A percentile compares a stretch with the other conserved stretches of the same genome.
Conservation (phyloP, 2,329 filamentous ascomycete species). For the Penicillium sp. region DNA sequence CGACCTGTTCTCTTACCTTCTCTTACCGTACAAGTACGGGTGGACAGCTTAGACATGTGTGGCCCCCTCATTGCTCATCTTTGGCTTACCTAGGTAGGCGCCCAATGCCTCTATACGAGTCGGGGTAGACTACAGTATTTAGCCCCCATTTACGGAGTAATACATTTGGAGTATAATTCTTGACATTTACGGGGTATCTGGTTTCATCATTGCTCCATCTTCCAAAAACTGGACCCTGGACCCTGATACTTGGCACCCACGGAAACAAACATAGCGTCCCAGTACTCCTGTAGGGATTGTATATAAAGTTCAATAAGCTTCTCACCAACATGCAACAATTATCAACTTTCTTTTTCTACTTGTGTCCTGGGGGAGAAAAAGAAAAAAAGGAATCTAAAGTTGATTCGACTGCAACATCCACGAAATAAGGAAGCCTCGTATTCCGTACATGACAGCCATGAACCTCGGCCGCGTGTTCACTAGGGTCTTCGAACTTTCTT, state of each 20-base stretch:
- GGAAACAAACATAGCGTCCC: not conserved
- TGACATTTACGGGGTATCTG: too few species aligned
- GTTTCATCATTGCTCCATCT: too few species aligned
- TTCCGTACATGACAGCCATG: not conserved
- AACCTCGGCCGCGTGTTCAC: not conserved
- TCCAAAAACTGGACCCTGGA: not conserved
- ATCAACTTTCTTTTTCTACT: not conserved
- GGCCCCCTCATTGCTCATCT: not conserved
- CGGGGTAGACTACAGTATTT: too few species aligned
- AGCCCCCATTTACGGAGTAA: too few species aligned
- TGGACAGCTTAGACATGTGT: slow-evolving; percentile 1
- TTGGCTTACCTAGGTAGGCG: not conserved
- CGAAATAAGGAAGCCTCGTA: not conserved
- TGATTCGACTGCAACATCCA: not conserved
- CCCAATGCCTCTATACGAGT: not conserved
- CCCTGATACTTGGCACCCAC: not conserved
- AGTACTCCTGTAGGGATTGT: not conserved
- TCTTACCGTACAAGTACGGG: not conserved
- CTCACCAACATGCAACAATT: not conserved
- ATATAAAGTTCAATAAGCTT: not conserved
- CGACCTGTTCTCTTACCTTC: not conserved
- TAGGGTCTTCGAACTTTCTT: too few species aligned
- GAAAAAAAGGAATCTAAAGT: too few species aligned
- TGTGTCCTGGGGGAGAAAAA: too few species aligned
- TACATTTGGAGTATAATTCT: too few species aligned